Conservation (phyloP, 2,329 filamentous ascomycete genomes). For the Aureobasidium sp. region DNA sequence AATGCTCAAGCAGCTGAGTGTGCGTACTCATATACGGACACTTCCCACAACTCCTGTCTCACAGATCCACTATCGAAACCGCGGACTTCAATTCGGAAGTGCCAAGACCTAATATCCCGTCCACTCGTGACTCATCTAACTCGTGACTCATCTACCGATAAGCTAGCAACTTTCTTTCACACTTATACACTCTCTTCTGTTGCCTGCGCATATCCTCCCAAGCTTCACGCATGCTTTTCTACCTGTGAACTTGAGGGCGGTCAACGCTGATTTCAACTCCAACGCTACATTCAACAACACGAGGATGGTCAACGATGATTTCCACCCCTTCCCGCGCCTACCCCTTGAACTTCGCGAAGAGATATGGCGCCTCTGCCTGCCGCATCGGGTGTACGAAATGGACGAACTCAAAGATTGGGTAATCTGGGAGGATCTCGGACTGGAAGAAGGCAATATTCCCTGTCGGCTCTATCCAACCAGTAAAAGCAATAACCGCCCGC, state of each 20-base stretch:
- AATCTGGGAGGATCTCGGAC: background rate
- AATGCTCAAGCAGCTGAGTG: background rate
- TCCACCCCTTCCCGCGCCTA: slow-evolving; percentile 13
- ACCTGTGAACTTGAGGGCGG: background rate
- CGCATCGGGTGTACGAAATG: slow-evolving; percentile 14
- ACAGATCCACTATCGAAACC: background rate
- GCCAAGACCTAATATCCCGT: slow-evolving; percentile 9
- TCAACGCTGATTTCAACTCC: background rate
- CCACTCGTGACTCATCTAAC: slow-evolving; percentile 1
- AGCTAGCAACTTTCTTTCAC: slow-evolving; percentile 4
- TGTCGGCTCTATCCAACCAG: slow-evolving; percentile 8
- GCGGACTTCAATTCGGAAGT: background rate
- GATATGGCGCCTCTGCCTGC: slow-evolving; percentile 16
- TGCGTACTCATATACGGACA: too few relatives aligned
- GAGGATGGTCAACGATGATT: slow-evolving; percentile 7
- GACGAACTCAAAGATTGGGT: background rate
- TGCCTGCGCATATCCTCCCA: background rate
- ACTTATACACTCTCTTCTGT: slow-evolving; percentile 3
- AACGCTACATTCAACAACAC: background rate
- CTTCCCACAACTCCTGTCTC: too few relatives aligned
- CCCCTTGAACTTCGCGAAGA: slow-evolving; percentile 14
- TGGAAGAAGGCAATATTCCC: background rate
- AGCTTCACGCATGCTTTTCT: background rate
- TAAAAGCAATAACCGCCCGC: slow-evolving; percentile 7
- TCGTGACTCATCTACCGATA: background rate